These are phyloP conservation scores for Pichia sp. DNA, from an alignment of 1,139 yeast genomes.

Conservation along the genomic window DNA sequence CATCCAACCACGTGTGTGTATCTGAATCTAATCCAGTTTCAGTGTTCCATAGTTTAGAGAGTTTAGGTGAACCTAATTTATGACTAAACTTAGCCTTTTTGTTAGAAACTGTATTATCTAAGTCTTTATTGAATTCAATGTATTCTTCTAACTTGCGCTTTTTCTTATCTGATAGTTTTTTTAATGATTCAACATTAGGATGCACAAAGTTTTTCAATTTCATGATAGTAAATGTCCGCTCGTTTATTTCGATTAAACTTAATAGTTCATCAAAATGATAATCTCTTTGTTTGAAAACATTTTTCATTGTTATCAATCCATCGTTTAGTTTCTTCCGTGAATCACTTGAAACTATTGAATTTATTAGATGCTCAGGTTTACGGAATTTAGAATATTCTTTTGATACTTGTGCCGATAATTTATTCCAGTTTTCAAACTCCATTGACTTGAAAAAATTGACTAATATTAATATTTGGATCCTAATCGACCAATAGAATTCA, in stretches of 20 bases:
- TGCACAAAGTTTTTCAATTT: slow-evolving; percentile 26
- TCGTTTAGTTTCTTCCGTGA: slow-evolving; percentile 3
- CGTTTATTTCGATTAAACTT: slow-evolving; percentile 16
- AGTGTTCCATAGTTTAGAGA: slow-evolving; percentile 24
- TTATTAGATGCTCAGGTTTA: slow-evolving; percentile 7
- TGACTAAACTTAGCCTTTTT: slow-evolving; percentile 20
- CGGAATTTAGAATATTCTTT: slow-evolving; percentile 14
- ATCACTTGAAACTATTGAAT: slow-evolving; percentile 1
- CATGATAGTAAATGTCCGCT: slow-evolving; percentile 24
- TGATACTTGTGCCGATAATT: slow-evolving; percentile 14
- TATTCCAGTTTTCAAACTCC: slow-evolving; percentile 17
- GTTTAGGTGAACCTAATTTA: slow-evolving; percentile 24
- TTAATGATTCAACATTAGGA: slow-evolving; percentile 16
- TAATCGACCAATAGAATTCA: slow-evolving; percentile 17
- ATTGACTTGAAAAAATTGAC: slow-evolving; percentile 17
- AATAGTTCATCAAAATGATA: slow-evolving; percentile 9
- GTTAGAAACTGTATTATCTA: neutral
- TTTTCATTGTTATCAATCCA: neutral
- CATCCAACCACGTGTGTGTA: neutral
- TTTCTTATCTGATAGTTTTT: slow-evolving; percentile 12
- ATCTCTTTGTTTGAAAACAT: slow-evolving; percentile 1
- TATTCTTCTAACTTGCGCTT: slow-evolving; percentile 22
- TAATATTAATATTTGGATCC: slow-evolving; percentile 22
- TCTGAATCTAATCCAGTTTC: slow-evolving; percentile 1
- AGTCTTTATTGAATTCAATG: neutral